Conservation (phyloP, 192 early-diverging fungal species). For the Gonapodya prolifera region DNA sequence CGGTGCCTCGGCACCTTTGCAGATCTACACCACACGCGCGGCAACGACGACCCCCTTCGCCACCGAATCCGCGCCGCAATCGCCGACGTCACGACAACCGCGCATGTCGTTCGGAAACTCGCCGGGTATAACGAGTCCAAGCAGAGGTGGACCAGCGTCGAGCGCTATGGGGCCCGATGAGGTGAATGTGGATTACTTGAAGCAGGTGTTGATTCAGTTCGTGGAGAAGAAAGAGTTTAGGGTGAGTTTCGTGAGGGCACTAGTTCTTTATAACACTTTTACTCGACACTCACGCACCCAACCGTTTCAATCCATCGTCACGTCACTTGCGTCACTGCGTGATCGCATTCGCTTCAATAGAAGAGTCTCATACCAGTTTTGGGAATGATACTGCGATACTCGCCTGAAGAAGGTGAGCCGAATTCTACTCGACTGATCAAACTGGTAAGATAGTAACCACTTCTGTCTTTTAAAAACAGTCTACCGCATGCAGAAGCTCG, state of each 20-base stretch:
- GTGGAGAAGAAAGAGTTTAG: not conserved
- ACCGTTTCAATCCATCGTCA: no score
- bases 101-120: not conserved
- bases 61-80: not conserved
- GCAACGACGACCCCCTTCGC: not conserved
- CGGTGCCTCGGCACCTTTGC: not conserved
- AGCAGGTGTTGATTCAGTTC: not conserved
- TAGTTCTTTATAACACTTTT: not conserved
- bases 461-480: not conserved
- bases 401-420: not conserved
- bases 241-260: not conserved
- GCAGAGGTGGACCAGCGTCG: not conserved
- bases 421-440: not conserved
- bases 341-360: not conserved
- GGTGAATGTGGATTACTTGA: not conserved
- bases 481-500: not conserved
- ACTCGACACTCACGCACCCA: no score
- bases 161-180: not conserved
- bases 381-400: not conserved
- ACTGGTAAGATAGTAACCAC: no score
- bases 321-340: not conserved
- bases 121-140: not conserved
- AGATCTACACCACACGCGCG: not conserved
- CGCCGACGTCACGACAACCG: not conserved
- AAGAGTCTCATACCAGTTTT: not conserved